Base-by-base conservation (phyloP, 176 grass and related monocot species). In the Cocos nucifera region DNA sequence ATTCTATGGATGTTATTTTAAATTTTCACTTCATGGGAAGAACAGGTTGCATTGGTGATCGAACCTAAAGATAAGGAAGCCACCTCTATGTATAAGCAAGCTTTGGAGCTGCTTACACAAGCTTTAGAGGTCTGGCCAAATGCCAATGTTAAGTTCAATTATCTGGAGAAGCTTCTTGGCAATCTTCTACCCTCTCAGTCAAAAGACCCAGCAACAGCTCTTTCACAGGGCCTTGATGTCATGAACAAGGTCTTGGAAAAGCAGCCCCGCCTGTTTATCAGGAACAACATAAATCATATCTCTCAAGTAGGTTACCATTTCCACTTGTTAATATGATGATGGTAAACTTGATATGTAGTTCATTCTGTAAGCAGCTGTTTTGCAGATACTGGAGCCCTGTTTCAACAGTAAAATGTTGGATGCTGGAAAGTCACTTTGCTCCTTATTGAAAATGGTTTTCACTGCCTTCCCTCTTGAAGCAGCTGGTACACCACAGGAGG, bases 101-200 rank as follows among this genome's bases (percentile, higher is more conserved):
- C 93, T 56, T 73, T 98, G 70, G 88, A 98, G 70, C 67, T 98
- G 48, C 67, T 98, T 54, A 98, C 88, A 23, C 87, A 92, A 75
- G 93, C 93, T 52, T 62, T 92, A 73, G 93, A 98, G 74, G 93
- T 98, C 53, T 98, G 93, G 93, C 87, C 93, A 64, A 98, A 86
- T 88, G 88, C 93, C 23, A 98, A 98, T 80, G 93, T 98, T 56
- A 98, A 98, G 73, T 98, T 98, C 70, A 98, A 98, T 77, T 98
- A 98, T 79, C 77, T 98, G 1, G 93, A 98, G 71, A 98, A 98
- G 69, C 76, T 92, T 77, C 81, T 98, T 51, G 81, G 93, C 26
- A 91, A 98, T 80, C 67, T 98, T 32, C 65, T 81, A 50, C 78
- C 87, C 35, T 83, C 93, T 22, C 93, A 82, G 63, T 98, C 93